phyloP scores from a whole-genome alignment of 371 early-diverging fungal species.

The Cokeromyces recurvatus region DNA sequence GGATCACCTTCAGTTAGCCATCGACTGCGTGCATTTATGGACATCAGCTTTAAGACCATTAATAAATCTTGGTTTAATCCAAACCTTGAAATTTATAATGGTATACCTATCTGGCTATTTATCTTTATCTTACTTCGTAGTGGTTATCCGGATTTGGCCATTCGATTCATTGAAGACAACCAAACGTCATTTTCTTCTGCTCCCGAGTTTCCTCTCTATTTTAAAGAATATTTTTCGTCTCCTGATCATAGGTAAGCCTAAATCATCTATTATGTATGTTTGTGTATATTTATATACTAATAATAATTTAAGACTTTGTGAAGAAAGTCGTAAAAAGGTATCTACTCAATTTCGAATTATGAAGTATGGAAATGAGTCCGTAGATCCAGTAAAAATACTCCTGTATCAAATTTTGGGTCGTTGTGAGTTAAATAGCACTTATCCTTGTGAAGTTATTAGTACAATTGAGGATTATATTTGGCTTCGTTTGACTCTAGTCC shows the following conservation, averaged over 20 bases:
- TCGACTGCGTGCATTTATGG: slow-evolving; percentile 4
- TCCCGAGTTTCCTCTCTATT: slow-evolving; percentile 52
- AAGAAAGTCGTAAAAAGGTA: slow-evolving; percentile 44
- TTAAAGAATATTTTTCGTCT: slow-evolving; percentile 62
- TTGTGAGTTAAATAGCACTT: slow-evolving; percentile 69
- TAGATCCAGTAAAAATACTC: slow-evolving; percentile 85
- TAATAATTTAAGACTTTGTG: slow-evolving; percentile 30
- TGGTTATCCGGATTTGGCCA: slow-evolving; percentile 63
- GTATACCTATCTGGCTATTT: slow-evolving; percentile 80
- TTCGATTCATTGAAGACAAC: slow-evolving; percentile 56
- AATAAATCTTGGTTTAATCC: not conserved
- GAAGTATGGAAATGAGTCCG: slow-evolving; percentile 36
- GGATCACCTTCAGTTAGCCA: slow-evolving; percentile 8
- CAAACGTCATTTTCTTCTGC: slow-evolving; percentile 49
- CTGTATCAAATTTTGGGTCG: slow-evolving; percentile 86
- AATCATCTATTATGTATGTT: no score
- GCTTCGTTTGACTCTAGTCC: slow-evolving; percentile 65
- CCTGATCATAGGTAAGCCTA: slow-evolving; percentile 19
- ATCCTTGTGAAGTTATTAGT: slow-evolving; percentile 54
- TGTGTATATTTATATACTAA: not conserved
- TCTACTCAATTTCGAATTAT: slow-evolving; percentile 55
- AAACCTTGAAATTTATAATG: slow-evolving; percentile 41
- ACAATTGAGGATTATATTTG: slow-evolving; percentile 86
- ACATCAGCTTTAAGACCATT: not conserved
- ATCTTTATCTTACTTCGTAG: slow-evolving; percentile 74